Base-by-base conservation (phyloP, 257 asterid genomes). In the Anisodus acutangulus region DNA sequence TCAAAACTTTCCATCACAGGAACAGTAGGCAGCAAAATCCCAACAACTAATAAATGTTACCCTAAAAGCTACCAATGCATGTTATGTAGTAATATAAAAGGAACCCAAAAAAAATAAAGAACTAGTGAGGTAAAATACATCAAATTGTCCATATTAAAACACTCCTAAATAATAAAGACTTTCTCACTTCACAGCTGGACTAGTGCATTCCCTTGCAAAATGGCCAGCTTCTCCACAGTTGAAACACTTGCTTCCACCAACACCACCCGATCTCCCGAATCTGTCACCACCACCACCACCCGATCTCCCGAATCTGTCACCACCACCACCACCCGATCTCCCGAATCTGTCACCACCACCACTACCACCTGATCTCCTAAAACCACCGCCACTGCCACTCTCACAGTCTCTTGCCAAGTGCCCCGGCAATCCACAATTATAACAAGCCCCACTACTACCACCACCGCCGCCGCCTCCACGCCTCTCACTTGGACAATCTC, bases 211-310 rank as follows among this genome's bases (percentile, higher is more conserved):
- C 89, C 97, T 91, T 16, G 94, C 94, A 58, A 91, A 87, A 84
- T 94, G 97, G 43, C 97, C 97, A 8, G 89, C 12, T 83, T 87
- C 92, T 39, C 98, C 97, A 81, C 98, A 94, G 87, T 80, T 87
- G 88, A 70, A 93, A 74, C 97, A 93, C 13, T 80, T 81, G 71
- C 85, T 90, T 63, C 91, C 91, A 3, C 88, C 71, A 12, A 84
- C 72, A 2, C 63, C 85, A 5, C 86, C 88, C 22, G 84, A 87
- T 89, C 93, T 90, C 15, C 91, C 91, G 83, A 58, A 86, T 5
- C 92, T 86, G 35, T 86, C 88, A 12, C 90, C 90, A 9, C 90
- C 81, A 6, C 89, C 86, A n/a, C 84, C 88, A 68, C 87, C 60
- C 5, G 90, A 88, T 22, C 26, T 22, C 26, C 26, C 43, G 4